phyloP scores from a whole-genome alignment of 306 rosid species.

The Albizia julibrissin region DNA sequence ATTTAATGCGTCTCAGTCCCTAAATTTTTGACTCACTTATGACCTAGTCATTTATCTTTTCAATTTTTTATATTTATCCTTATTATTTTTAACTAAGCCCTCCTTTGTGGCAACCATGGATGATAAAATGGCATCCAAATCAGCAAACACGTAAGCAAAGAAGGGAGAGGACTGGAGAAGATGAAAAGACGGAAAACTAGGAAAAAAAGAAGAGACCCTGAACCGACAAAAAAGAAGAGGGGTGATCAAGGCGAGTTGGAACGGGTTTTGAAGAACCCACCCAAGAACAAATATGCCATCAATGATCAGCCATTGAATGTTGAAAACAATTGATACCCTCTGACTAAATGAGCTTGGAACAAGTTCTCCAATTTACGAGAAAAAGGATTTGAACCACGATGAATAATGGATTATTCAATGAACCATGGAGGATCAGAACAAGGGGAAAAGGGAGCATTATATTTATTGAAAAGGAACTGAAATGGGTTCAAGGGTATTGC shows the following conservation, averaged over 20 bases:
- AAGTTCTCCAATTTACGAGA: not conserved
- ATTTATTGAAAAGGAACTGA: not conserved
- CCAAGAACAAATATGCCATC: not conserved
- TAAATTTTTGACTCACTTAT: no score
- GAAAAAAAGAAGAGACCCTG: no score
- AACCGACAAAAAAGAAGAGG: no score
- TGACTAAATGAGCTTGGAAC: not conserved
- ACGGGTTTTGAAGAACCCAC: not conserved
- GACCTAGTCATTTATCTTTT: no score
- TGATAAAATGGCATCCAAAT: no score
- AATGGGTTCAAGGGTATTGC: not conserved
- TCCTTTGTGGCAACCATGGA: no score
- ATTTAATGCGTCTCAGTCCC: rapidly evolving
- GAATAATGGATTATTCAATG: not conserved
- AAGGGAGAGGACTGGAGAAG: no score
- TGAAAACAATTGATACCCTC: not conserved
- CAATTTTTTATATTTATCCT: no score
- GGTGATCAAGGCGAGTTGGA: no score
- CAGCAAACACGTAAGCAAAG: no score
- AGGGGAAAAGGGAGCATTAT: no score
- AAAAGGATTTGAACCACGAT: not conserved
- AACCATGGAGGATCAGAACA: not conserved
- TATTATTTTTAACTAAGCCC: rapidly evolving
- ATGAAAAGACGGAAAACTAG: no score
- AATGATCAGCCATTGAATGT: not conserved